A percentile compares a stretch with the other conserved stretches of the same genome.
Evolutionary conservation across 1,139 yeast species (phyloP).

Genomic region (Starmera stellimalicola): DNA sequence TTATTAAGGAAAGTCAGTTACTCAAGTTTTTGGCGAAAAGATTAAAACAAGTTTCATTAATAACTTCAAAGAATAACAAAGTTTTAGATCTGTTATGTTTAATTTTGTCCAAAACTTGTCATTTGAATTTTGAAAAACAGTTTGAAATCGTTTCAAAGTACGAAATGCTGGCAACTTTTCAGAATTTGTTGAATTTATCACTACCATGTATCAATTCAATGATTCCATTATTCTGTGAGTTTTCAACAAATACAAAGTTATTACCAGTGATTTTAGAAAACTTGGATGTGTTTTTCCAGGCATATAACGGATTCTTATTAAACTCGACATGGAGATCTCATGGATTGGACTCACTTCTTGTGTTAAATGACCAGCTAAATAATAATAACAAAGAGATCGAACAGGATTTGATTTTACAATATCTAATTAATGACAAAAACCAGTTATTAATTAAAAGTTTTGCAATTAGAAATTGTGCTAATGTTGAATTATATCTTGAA

Average conservation of each 20-base stretch:
- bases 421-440: slow-evolving; percentile 8
- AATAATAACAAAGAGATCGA: slow-evolving; percentile 2
- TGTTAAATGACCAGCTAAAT: slow-evolving; percentile 12
- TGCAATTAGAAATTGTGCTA: slow-evolving; percentile 7
- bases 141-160: slow-evolving; percentile 37
- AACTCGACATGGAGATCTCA: slow-evolving; percentile 68
- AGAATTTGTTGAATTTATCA: slow-evolving; percentile 34
- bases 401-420: slow-evolving; percentile 8
- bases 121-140: slow-evolving; percentile 44
- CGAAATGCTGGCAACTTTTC: slow-evolving; percentile 46
- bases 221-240: slow-evolving; percentile 53
- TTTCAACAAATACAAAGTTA: slow-evolving; percentile 39
- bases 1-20: slow-evolving; percentile 11
- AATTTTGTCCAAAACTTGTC: slow-evolving; percentile 45
- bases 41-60: slow-evolving; percentile 17
- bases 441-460: slow-evolving; percentile 10
- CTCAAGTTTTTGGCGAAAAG: slow-evolving; percentile 21
- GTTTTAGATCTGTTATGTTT: slow-evolving; percentile 35
- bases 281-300: slow-evolving; percentile 32
- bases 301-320: slow-evolving; percentile 37
- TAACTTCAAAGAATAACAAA: slow-evolving; percentile 29
- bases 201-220: slow-evolving; percentile 52
- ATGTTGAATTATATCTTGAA: slow-evolving; percentile 15
- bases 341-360: slow-evolving; percentile 46
- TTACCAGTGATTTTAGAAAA: slow-evolving; percentile 31